Conservation (phyloP, 2,329 filamentous ascomycete species). For the Colletotrichum shisoi region DNA sequence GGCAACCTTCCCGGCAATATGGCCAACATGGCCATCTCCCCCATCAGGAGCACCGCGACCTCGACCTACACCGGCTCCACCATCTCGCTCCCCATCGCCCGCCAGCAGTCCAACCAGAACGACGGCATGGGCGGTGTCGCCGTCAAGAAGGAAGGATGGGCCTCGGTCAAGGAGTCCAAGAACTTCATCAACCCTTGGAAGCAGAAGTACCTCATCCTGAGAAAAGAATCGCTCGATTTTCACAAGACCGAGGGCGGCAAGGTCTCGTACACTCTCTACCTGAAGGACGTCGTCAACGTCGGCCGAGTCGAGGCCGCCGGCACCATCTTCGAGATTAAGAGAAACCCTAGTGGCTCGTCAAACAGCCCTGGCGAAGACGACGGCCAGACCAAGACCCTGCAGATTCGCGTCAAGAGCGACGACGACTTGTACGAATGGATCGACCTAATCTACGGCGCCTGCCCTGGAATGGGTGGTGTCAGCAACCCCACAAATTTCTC, state of each 20-base stretch:
- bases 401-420: slow-evolving; percentile 92
- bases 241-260: slow-evolving; percentile 91
- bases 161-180: slow-evolving; percentile 88
- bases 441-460: slow-evolving; percentile 95
- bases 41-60: slow-evolving; percentile 70
- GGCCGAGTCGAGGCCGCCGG: slow-evolving; percentile 89
- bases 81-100: slow-evolving; percentile 74
- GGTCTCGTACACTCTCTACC: slow-evolving; percentile 81
- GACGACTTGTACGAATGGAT: slow-evolving; percentile 99
- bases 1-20: slow-evolving; percentile 79
- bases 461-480: slow-evolving; percentile 96
- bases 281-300: slow-evolving; percentile 89
- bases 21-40: slow-evolving; percentile 78
- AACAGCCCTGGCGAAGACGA: slow-evolving; percentile 81
- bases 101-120: slow-evolving; percentile 65
- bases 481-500: slow-evolving; percentile 99
- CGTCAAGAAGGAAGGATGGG: slow-evolving; percentile 82
- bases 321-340: slow-evolving; percentile 92
- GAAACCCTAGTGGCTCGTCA: slow-evolving; percentile 72
- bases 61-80: slow-evolving; percentile 75
- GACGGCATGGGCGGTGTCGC: slow-evolving; percentile 73
- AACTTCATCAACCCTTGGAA: slow-evolving; percentile 87
- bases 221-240: slow-evolving; percentile 93
- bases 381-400: slow-evolving; percentile 80
- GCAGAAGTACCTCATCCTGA: slow-evolving; percentile 87